Base-by-base conservation (phyloP, 2,329 filamentous ascomycete species). In the Sporothrix dimorphospora region DNA sequence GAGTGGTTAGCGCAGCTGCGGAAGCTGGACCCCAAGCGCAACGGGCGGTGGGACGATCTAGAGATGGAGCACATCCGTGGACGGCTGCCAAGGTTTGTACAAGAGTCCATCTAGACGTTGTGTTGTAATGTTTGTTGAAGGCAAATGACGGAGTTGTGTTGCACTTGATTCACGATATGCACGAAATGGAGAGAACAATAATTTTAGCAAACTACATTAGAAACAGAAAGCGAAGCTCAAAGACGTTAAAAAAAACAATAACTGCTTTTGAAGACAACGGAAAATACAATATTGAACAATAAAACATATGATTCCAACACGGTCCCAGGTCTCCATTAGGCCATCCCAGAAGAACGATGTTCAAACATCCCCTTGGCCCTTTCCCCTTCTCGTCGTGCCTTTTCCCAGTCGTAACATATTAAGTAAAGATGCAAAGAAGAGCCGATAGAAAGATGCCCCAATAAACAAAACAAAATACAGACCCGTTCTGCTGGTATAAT, bases 1-100 rank as follows among this genome's bases (percentile, higher is more conserved):
- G 78, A 11, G 11, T 93, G 90, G 92, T 81, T 97, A 42, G 82
- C 81, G 19, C 88, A 89, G 78, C 79, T 97, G 77, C 88, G 87
- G 78, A 84, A 85, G 75, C 81, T 97, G 34, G 94, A 97, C 82
- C 90, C 91, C 3, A 85, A 94, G 80, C 87, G 94, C 74, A 87
- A 82, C 61, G 91, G 92, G 16, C 86, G 94, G 76, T 97, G 94
- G 94, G 79, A 85, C 21, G 93, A 97, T 79, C 78, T 94, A 73
- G 88, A 90, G 79, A 83, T 80, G 73, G 78, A 74, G 40, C 70
- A 76, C 72, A 73, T 76, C 40, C 72, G 72, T 63, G 72, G 61
- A 2, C 73, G 71, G 30, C 68, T 38, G 47, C 69, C 75, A 75
- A 71, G 76, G 69, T 71, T 24, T 34, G 72, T 30, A 8, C 42